Base-by-base conservation (phyloP, 2,329 filamentous ascomycete species). In the Bertia moriformis region DNA sequence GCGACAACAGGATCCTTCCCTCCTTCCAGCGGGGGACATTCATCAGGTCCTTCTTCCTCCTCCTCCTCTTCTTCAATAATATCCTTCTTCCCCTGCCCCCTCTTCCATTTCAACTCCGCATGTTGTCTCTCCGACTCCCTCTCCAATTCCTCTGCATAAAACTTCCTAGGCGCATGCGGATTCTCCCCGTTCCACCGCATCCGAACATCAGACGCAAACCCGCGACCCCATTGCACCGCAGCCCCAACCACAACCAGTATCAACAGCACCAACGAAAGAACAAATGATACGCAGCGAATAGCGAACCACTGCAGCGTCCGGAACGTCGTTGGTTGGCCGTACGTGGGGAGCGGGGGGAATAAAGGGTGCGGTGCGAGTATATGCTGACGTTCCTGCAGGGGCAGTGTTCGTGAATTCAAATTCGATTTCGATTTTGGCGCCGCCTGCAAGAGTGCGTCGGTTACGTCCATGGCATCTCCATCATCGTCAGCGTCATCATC, bases 341-440 rank as follows among this genome's bases (percentile, higher is more conserved):
- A 94, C 1, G 85, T 63, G 0, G 87, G 87, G 5, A 94, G 58
- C 2, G 85, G 83, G 4, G 87, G 87, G 46, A 95, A 95, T 4
- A 93, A 62, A 3, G 84, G 82, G 47, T 88, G 32, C 24, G 24
- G 10, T n/a, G 24, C 10, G n/a, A 29, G 24, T 10, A n/a, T n/a
- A 10, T 29, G 10, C 10, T 10, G n/a, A 10, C n/a, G 24, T 10
- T 29, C 10, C 24, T n/a, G 24, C 24, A 10, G 24, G 10, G 24
- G 24, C 24, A 10, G 24, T n/a, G n/a, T 10, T 29, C n/a, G 24
- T n/a, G n/a, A 29, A 10, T 29, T 10, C 24, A n/a, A 29, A 10
- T 29, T 10, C 24, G 24, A 29, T 29, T 29, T 10, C 24, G 24
- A 29, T 29, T 29, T 29, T n/a, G 10, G 24, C 24, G 24, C n/a